Evolutionary conservation across 805 yeast species (phyloP), one percentile per base, ranked within the genome.

Genomic region (Monosporozyma yasuniensis): DNA sequence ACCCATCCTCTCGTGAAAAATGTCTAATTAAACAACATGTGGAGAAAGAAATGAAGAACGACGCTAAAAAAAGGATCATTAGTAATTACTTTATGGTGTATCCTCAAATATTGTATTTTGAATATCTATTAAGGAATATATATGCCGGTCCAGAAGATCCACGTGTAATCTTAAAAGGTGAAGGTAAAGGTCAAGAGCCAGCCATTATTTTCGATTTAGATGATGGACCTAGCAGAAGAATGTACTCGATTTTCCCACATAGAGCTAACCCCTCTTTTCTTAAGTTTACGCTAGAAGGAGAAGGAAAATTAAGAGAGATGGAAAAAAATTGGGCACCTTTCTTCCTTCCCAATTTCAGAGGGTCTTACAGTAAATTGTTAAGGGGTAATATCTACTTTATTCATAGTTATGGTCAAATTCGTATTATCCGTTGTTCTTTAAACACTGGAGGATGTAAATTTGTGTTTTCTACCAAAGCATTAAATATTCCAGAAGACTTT

Each of bases 361-460:
- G 8, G 4, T 25, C 8, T 25, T 5, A 25, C 8, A 25, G 27
- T 25, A 8, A 4, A 25, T 8, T 25, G 4, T 25, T 8, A 25
- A 25, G 27, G 8, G 27, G 27, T 25, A 5, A 25, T 25, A 25
- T 25, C 8, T 25, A 25, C 8, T 25, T 4, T 25, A 8, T 25
- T 25, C 27, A 25, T 25, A 25, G 7, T n/a, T n/a, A n/a, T 25
- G 27, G 8, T 8, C 27, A 4, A 25, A 4, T 25, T 4, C 27
- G 27, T 25, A 25, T 25, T 5, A 5, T 25, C 7, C 8, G 27
- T 25, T 58, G 62, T 43, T 56, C 58, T 1, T 49, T 58, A 41
- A 47, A 52, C 47, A 56, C 54, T 42, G 62, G 61, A 30, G n/a
- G 34, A 18, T 58, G 60, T 50, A 41, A 47, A 10, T 38, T 47